Evolutionary conservation across 169 alveolate species (phyloP).

Genomic region (Cyclospora cayetanensis): DNA sequence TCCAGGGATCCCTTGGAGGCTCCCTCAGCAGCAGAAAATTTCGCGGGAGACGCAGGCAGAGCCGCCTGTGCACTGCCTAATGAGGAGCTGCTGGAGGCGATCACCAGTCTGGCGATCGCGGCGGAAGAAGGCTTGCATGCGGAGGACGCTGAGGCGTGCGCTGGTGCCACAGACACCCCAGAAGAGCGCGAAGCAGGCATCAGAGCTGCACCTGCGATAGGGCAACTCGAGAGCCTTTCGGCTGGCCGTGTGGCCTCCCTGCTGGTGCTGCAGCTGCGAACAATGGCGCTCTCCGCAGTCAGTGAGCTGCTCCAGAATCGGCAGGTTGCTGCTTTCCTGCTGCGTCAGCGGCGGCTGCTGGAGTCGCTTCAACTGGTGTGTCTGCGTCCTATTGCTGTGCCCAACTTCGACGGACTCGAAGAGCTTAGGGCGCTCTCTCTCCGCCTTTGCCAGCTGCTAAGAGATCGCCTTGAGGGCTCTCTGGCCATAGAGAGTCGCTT

Average conservation of each 20-base stretch:
- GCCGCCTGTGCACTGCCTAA: neutral
- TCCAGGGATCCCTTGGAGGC: neutral
- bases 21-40: neutral
- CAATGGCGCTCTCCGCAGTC: slow-evolving; percentile 69
- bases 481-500: slow-evolving; percentile 59
- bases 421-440: slow-evolving; percentile 57
- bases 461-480: slow-evolving; percentile 64
- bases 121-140: slow-evolving; percentile 20
- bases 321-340: slow-evolving; percentile 54
- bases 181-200: neutral
- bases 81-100: slow-evolving; percentile 12
- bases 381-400: slow-evolving; percentile 30
- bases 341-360: slow-evolving; percentile 60
- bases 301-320: slow-evolving; percentile 68
- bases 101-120: neutral
- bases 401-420: slow-evolving; percentile 19
- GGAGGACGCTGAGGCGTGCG: neutral
- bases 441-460: slow-evolving; percentile 62
- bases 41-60: neutral
- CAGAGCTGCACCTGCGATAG: neutral
- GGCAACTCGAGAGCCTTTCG: neutral
- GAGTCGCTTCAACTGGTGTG: slow-evolving; percentile 26
- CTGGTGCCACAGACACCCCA: neutral
- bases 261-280: slow-evolving; percentile 70
- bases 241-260: slow-evolving; percentile 30